These are phyloP conservation scores for Chaetomium sp. DNA, from an alignment of 2,329 filamentous ascomycete genomes.

Conservation along the genomic window DNA sequence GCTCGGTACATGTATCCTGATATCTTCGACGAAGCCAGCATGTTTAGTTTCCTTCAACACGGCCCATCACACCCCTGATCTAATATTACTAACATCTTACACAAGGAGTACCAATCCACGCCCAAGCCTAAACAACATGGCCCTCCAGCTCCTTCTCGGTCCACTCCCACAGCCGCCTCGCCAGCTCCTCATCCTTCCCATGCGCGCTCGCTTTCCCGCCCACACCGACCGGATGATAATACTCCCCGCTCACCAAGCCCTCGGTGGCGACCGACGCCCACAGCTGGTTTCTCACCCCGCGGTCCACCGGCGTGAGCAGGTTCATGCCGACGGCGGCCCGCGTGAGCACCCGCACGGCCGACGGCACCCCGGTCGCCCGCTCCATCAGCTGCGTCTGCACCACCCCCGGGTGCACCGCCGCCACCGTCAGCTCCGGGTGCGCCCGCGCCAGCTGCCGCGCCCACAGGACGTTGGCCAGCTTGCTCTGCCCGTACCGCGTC, in stretches of 20 bases:
- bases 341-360: slow-evolving; percentile 6
- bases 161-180: slow-evolving; percentile 40
- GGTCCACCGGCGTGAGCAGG: slow-evolving; percentile 25
- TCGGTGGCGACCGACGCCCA: slow-evolving; percentile 45
- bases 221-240: slow-evolving; percentile 42
- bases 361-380: slow-evolving; percentile 5
- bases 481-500: slow-evolving; percentile 41
- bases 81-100: too few relatives aligned
- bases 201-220: slow-evolving; percentile 24
- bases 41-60: too few relatives aligned
- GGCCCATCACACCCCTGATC: too few relatives aligned
- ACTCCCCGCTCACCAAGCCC: slow-evolving; percentile 36
- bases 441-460: slow-evolving; percentile 37
- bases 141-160: slow-evolving; percentile 38
- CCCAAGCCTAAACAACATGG: slow-evolving; percentile 18
- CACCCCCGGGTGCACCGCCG: slow-evolving; percentile 38
- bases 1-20: too few relatives aligned
- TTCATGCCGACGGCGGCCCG: background rate
- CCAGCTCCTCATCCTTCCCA: slow-evolving; percentile 34
- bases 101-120: too few relatives aligned
- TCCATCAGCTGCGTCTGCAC: slow-evolving; percentile 35
- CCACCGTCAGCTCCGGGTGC: slow-evolving; percentile 36
- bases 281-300: slow-evolving; percentile 47
- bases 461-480: slow-evolving; percentile 42
- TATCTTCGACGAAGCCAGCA: too few relatives aligned